These are phyloP conservation scores for Coemansia sp. DNA, from an alignment of 192 early-diverging fungal genomes.

Conservation along the genomic window DNA sequence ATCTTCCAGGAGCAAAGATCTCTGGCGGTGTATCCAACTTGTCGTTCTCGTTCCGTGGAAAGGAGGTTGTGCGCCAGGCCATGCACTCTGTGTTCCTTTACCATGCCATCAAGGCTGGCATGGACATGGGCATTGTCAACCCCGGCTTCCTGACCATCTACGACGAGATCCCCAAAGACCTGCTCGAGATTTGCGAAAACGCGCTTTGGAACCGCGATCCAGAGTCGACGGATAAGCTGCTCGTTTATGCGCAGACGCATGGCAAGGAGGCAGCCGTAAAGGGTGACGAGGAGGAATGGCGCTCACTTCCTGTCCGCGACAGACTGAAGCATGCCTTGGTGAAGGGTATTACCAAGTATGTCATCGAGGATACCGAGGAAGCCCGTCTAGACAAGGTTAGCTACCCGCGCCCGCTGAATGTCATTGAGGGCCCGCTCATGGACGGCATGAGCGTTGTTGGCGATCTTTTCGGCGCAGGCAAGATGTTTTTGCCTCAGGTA, in stretches of 20 bases:
- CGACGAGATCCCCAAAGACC: slow-evolving; percentile 93
- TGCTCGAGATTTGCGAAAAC: slow-evolving; percentile 88
- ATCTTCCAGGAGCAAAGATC: slow-evolving; percentile 86
- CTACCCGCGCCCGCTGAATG: slow-evolving; percentile 88
- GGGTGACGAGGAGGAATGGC: slow-evolving; percentile 86
- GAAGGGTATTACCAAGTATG: slow-evolving; percentile 92
- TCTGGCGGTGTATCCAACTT: slow-evolving; percentile 97
- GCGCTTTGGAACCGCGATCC: slow-evolving; percentile 92
- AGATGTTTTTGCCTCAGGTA: slow-evolving; percentile 99
- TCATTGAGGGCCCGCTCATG: slow-evolving; percentile 97
- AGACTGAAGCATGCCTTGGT: slow-evolving; percentile 82
- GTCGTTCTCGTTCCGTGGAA: slow-evolving; percentile 96
- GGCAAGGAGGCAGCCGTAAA: slow-evolving; percentile 66
- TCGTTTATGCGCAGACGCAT: slow-evolving; percentile 83
- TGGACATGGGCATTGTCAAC: slow-evolving; percentile 99
- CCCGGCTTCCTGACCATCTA: slow-evolving; percentile 95
- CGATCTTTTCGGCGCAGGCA: slow-evolving; percentile 90
- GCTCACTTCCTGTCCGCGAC: slow-evolving; percentile 66
- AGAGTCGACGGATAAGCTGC: slow-evolving; percentile 90
- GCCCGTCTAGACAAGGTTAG: slow-evolving; percentile 69
- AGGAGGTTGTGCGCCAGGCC: slow-evolving; percentile 86
- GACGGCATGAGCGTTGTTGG: slow-evolving; percentile 91
- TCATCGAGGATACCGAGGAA: slow-evolving; percentile 94
- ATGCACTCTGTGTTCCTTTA: slow-evolving; percentile 97
- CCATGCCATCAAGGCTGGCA: slow-evolving; percentile 78